A percentile compares a stretch with the other conserved stretches of the same genome.
Evolutionary conservation across 148 eudicot genomes (phyloP).

Genomic region (Chenopodium berlandieri): DNA sequence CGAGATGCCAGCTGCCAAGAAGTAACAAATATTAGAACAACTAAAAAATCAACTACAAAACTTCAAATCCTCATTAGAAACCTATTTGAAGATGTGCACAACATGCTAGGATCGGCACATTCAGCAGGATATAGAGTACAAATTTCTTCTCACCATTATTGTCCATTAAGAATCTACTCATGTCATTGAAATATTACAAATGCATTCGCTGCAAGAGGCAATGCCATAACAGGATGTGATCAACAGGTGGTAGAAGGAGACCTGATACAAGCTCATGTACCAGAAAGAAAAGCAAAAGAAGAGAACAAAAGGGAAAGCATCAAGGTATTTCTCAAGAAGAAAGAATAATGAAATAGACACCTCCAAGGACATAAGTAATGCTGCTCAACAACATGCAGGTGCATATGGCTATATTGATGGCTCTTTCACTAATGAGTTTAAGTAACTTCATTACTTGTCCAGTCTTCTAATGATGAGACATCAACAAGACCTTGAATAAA

Average conservation of each 20-base stretch:
- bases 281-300: neutral
- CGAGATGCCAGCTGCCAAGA: conserved; percentile 79
- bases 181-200: neutral
- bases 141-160: neutral
- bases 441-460: neutral
- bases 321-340: neutral
- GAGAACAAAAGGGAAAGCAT: neutral
- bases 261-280: neutral
- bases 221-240: neutral
- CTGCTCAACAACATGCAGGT: too few species aligned
- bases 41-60: neutral
- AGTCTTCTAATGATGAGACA: neutral
- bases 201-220: neutral
- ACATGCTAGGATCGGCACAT: neutral
- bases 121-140: neutral
- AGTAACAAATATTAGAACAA: neutral
- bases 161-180: neutral
- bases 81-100: neutral
- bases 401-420: neutral
- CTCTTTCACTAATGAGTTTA: neutral
- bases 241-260: neutral
- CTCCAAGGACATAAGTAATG: too few species aligned
- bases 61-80: neutral
- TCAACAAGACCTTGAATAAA: neutral
- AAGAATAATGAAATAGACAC: neutral